These are phyloP conservation scores for Astragalus glycyphyllos DNA, from an alignment of 306 rosid species.

Conservation along the genomic window DNA sequence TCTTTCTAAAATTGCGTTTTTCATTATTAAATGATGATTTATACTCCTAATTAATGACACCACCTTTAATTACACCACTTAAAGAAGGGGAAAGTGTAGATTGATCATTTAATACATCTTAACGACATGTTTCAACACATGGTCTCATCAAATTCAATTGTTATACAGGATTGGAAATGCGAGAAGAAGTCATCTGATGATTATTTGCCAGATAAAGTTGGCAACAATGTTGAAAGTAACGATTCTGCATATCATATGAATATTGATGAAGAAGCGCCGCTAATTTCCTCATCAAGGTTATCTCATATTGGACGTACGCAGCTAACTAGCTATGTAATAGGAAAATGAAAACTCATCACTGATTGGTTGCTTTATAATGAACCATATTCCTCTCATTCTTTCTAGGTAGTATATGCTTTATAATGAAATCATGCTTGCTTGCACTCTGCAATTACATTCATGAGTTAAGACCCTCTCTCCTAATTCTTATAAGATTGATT, in stretches of 20 bases:
- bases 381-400: slow-evolving; percentile 53
- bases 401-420: slow-evolving; percentile 25
- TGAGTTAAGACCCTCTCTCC: too few species aligned
- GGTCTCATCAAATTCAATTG: not conserved
- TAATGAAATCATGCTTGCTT: slow-evolving; percentile 14
- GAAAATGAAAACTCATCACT: slow-evolving; percentile 45
- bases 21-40: too few species aligned
- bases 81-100: too few species aligned
- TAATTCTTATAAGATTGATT: too few species aligned
- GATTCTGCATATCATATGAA: slow-evolving; percentile 50
- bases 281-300: slow-evolving; percentile 78
- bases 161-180: slow-evolving; percentile 86
- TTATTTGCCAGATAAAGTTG: slow-evolving; percentile 50
- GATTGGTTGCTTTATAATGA: too few species aligned
- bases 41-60: too few species aligned
- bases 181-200: slow-evolving; percentile 86
- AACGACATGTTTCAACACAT: not conserved
- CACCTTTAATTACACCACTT: too few species aligned
- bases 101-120: too few species aligned
- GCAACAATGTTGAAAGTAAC: slow-evolving; percentile 38
- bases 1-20: too few species aligned
- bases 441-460: not conserved
- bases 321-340: slow-evolving; percentile 55
- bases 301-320: slow-evolving; percentile 77
- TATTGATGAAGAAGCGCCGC: slow-evolving; percentile 74